phyloP scores from a whole-genome alignment of 768 basidiomycete species.

The Leccinum uliginosum region DNA sequence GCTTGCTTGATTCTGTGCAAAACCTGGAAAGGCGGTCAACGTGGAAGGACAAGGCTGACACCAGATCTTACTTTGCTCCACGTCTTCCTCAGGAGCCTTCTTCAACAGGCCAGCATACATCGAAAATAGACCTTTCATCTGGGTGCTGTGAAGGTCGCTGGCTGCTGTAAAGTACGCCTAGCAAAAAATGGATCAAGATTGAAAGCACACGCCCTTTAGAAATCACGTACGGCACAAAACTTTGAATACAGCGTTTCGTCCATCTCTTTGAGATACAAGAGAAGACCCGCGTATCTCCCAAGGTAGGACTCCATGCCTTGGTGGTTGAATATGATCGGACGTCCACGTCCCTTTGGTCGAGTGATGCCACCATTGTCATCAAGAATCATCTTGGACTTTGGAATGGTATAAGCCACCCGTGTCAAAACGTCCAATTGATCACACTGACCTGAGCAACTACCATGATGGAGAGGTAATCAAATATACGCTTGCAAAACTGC shows the following conservation, averaged over 20 bases:
- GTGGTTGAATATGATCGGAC: slow-evolving; percentile 57
- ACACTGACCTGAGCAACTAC: slow-evolving; percentile 79
- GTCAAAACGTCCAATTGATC: neutral
- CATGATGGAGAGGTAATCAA: slow-evolving; percentile 89
- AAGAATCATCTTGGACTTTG: slow-evolving; percentile 68
- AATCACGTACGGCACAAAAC: slow-evolving; percentile 73
- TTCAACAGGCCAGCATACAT: slow-evolving; percentile 57
- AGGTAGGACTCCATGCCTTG: slow-evolving; percentile 75
- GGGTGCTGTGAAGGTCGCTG: slow-evolving; percentile 75
- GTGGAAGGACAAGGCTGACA: neutral
- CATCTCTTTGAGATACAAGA: slow-evolving; percentile 96
- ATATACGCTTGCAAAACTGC: slow-evolving; percentile 90
- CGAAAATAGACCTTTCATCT: slow-evolving; percentile 72
- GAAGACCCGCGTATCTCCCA: slow-evolving; percentile 81
- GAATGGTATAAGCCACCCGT: slow-evolving; percentile 7
- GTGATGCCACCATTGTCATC: slow-evolving; percentile 57
- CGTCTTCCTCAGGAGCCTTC: slow-evolving; percentile 66
- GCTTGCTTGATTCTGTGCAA: slow-evolving; percentile 31
- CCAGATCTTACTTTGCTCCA: slow-evolving; percentile 54
- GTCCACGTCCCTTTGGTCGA: slow-evolving; percentile 39
- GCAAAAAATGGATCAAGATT: slow-evolving; percentile 1
- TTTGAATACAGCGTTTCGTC: slow-evolving; percentile 85
- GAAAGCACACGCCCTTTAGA: neutral
- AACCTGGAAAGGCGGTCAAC: slow-evolving; percentile 35
- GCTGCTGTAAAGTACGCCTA: slow-evolving; percentile 89